A percentile compares a stretch with the other conserved stretches of the same genome.
Conservation (phyloP, 2,329 filamentous ascomycete species). For the Juglanconis juglandina region DNA sequence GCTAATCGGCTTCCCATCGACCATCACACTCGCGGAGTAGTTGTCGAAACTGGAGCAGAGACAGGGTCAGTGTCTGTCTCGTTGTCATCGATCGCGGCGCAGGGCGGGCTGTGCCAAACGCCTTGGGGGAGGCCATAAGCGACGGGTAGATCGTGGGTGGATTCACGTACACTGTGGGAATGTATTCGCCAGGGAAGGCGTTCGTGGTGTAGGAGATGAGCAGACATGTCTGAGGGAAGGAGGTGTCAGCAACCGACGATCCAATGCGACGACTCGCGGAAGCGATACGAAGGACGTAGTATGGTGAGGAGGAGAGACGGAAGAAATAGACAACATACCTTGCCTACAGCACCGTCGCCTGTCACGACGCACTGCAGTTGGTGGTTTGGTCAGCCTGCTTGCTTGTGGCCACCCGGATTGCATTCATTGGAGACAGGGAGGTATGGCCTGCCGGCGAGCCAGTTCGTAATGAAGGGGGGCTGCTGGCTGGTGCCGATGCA, state of each 20-base stretch:
- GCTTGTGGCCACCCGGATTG: neutral
- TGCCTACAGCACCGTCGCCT: constrained; percentile 98
- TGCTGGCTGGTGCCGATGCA: constrained; percentile 6
- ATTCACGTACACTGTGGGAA: constrained; percentile 77
- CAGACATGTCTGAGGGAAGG: constrained; percentile 75
- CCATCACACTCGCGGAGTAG: constrained; percentile 98
- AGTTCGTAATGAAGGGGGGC: constrained; percentile 8
- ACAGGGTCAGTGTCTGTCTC: constrained; percentile 22
- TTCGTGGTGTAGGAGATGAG: constrained; percentile 99
- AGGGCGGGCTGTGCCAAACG: constrained; percentile 14
- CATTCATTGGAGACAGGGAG: neutral
- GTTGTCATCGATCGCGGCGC: neutral
- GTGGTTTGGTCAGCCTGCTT: constrained; percentile 30
- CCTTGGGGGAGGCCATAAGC: constrained; percentile 2
- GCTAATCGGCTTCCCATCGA: constrained; percentile 96
- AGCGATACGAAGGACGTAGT: neutral
- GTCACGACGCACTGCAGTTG: constrained; percentile 84
- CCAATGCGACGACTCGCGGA: neutral
- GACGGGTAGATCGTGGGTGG: neutral
- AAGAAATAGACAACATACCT: constrained; percentile 58
- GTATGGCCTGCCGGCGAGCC: neutral
- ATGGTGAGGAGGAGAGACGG: neutral
- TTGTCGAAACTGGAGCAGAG: constrained; percentile 76
- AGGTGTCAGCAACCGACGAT: constrained; percentile 1
- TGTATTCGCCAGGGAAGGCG: constrained; percentile 99